phyloP scores from a whole-genome alignment of 176 grass and related monocot genomes.

The maize (Zea mays) region DNA sequence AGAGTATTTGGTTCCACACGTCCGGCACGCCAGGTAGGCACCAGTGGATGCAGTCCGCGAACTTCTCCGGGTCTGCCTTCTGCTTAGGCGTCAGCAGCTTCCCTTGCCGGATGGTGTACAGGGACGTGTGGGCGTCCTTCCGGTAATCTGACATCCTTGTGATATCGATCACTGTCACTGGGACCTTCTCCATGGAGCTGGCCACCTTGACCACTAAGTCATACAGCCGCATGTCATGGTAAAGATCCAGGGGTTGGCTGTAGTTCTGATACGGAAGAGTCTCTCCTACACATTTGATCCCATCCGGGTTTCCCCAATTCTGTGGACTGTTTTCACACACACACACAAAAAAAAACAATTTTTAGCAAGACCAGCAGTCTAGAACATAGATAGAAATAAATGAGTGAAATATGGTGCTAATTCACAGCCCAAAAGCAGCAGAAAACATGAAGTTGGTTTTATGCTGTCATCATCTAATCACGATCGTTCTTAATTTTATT shows the following conservation, averaged over 20 bases:
- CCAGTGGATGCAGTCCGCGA: slow-evolving; percentile 91
- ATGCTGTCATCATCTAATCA: slow-evolving; percentile 13
- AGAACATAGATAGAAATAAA: neutral
- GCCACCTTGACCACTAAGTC: slow-evolving; percentile 43
- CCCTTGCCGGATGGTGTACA: slow-evolving; percentile 64
- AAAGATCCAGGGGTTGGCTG: slow-evolving; percentile 42
- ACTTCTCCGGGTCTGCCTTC: slow-evolving; percentile 57
- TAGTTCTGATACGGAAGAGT: slow-evolving; percentile 56
- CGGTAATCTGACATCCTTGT: slow-evolving; percentile 84
- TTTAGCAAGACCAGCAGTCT: neutral
- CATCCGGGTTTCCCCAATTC: slow-evolving; percentile 69
- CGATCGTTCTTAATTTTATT: neutral
- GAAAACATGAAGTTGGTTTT: neutral
- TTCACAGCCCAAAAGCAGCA: neutral
- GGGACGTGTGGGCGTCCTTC: slow-evolving; percentile 82
- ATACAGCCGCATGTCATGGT: slow-evolving; percentile 54
- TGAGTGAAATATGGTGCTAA: neutral
- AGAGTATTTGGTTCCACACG: slow-evolving; percentile 80
- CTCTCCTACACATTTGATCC: slow-evolving; percentile 70
- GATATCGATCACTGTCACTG: slow-evolving; percentile 66
- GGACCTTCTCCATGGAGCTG: slow-evolving; percentile 51
- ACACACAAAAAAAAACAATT: no score
- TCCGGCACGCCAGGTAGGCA: slow-evolving; percentile 86
- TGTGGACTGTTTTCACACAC: slow-evolving; percentile 43
- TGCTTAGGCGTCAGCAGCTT: slow-evolving; percentile 71